Evolutionary conservation across 2,329 filamentous ascomycete genomes (phyloP).

Genomic region (Fusarium kyushuense): DNA sequence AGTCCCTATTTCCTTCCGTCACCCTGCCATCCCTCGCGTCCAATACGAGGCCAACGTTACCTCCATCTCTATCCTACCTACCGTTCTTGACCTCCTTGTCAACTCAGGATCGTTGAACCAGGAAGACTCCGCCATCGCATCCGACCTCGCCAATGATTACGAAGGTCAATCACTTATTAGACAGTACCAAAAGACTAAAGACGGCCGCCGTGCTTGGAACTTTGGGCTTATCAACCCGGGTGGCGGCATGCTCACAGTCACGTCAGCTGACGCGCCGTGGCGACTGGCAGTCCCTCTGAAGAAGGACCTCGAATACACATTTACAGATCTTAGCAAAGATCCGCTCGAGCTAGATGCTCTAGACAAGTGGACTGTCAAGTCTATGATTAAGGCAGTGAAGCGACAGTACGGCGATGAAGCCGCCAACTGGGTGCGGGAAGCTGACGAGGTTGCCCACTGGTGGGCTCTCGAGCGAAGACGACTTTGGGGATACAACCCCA

Average conservation of each 20-base stretch:
- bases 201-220: slow-evolving; percentile 50
- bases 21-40: slow-evolving; percentile 49
- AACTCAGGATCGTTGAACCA: slow-evolving; percentile 49
- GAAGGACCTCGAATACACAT: slow-evolving; percentile 50
- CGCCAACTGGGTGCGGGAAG: slow-evolving; percentile 48
- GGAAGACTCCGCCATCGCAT: slow-evolving; percentile 41
- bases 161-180: slow-evolving; percentile 52
- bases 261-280: slow-evolving; percentile 50
- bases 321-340: slow-evolving; percentile 49
- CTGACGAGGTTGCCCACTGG: slow-evolving; percentile 40
- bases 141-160: slow-evolving; percentile 48
- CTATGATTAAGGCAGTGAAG: slow-evolving; percentile 43
- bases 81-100: slow-evolving; percentile 51
- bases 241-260: slow-evolving; percentile 50
- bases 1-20: slow-evolving; percentile 50
- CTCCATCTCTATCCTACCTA: slow-evolving; percentile 51
- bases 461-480: slow-evolving; percentile 39
- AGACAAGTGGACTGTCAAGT: slow-evolving; percentile 45
- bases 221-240: slow-evolving; percentile 53
- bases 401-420: slow-evolving; percentile 35
- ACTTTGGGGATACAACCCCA: slow-evolving; percentile 39
- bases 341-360: slow-evolving; percentile 47
- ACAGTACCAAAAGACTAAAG: slow-evolving; percentile 36
- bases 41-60: slow-evolving; percentile 49
- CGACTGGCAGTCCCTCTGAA: slow-evolving; percentile 50